Evolutionary conservation across 164 flowering plant species (phyloP).

Genomic region (Chloranthus sessilifolius): DNA sequence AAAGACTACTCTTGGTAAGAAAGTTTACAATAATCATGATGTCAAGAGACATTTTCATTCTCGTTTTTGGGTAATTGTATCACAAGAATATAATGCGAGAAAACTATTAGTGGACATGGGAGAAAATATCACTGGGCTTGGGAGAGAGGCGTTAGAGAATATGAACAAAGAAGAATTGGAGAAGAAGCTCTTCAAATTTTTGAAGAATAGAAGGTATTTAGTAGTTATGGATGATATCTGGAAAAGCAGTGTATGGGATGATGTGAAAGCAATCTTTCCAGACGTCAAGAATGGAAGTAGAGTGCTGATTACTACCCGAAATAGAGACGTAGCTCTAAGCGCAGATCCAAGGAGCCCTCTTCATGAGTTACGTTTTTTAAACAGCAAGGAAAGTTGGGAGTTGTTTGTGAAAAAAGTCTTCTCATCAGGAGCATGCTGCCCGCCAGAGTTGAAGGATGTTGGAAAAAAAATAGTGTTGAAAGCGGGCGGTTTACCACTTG

Average conservation of each 20-base stretch:
- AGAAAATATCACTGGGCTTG: too few relatives aligned
- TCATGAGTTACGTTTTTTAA: conserved; percentile 11
- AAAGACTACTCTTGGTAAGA: conserved; percentile 26
- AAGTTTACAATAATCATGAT: conserved; percentile 9
- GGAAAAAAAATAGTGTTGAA: conserved; percentile 11
- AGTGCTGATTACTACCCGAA: conserved; percentile 32
- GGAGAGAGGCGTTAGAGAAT: not conserved
- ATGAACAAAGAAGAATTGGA: conserved; percentile 2
- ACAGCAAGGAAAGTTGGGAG: conserved; percentile 21
- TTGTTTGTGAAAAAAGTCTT: conserved; percentile 23
- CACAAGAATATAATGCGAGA: not conserved
- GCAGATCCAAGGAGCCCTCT: conserved; percentile 6
- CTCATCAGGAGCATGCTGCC: not conserved
- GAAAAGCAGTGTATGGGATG: conserved; percentile 22
- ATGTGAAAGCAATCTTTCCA: conserved; percentile 21
- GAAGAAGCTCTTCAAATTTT: not conserved
- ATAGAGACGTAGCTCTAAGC: conserved; percentile 21
- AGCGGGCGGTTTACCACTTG: conserved; percentile 20
- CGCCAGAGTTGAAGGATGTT: conserved; percentile 1
- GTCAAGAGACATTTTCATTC: conserved; percentile 13
- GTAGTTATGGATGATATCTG: conserved; percentile 39
- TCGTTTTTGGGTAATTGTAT: conserved; percentile 14
- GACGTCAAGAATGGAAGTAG: conserved; percentile 18
- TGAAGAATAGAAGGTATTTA: conserved; percentile 14
- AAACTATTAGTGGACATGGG: too few relatives aligned